These are phyloP conservation scores for Rhodamnia rubescens DNA, from an alignment of 345 rosid species.

Conservation along the genomic window DNA sequence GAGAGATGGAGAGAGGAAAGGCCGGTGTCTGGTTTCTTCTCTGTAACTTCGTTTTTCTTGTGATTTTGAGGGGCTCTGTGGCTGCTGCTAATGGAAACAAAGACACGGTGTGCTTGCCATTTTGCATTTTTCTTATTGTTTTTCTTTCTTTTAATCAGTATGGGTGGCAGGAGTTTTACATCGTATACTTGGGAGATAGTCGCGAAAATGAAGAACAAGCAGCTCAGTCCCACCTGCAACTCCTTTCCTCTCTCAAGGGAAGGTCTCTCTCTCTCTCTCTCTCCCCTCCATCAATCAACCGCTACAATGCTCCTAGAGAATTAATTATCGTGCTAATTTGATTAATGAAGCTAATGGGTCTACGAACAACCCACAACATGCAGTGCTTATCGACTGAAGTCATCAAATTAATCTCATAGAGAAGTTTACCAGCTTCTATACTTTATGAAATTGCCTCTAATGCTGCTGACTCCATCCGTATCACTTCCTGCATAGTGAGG, in stretches of 20 bases:
- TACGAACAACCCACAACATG: not conserved
- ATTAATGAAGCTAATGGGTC: not conserved
- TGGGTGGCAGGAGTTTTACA: conserved; percentile 30
- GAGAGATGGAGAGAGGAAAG: not conserved
- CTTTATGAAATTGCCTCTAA: not conserved
- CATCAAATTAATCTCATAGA: not conserved
- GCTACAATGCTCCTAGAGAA: not conserved
- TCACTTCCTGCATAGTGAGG: conserved; percentile 20
- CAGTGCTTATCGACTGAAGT: not conserved
- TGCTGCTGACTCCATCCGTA: not conserved
- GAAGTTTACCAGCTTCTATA: not conserved
- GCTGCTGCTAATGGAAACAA: not conserved
- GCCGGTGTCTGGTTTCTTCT: not conserved
- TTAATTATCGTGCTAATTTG: not conserved
- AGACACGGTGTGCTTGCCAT: not conserved
- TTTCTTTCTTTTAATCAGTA: not conserved
- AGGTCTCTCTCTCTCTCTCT: not conserved
- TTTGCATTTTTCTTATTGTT: not conserved
- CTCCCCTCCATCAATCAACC: not conserved
- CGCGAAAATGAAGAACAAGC: conserved; percentile 6
- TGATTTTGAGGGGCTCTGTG: not conserved
- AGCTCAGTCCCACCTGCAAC: conserved; percentile 18
- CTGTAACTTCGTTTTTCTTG: not conserved
- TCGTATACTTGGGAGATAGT: conserved; percentile 38
- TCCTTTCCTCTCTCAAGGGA: conserved; percentile 21